phyloP scores from a whole-genome alignment of 1,139 yeast genomes.

The Pichia sp. region DNA sequence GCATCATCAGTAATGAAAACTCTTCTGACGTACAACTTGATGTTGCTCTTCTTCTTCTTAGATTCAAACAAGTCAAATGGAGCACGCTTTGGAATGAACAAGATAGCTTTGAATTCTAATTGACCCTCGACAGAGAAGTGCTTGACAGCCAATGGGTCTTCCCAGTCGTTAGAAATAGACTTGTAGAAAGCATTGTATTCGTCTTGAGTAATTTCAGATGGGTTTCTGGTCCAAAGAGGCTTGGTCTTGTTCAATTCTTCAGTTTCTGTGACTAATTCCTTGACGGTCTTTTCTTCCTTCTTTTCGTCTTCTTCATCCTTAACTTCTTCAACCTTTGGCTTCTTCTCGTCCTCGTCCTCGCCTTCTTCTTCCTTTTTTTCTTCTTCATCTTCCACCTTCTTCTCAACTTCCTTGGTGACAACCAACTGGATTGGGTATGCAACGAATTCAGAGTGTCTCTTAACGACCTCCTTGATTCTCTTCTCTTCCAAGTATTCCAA shows the following conservation, averaged over 20 bases:
- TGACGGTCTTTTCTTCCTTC: constrained; percentile 65
- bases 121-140: constrained; percentile 99
- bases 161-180: constrained; percentile 99
- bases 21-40: constrained; percentile 98
- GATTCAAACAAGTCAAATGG: constrained; percentile 97
- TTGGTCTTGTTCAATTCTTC: constrained; percentile 99
- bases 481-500: constrained; percentile 98
- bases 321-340: constrained; percentile 73
- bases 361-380: constrained; percentile 43
- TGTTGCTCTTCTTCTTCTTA: constrained; percentile 98
- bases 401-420: constrained; percentile 97
- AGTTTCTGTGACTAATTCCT: constrained; percentile 78
- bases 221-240: constrained; percentile 99
- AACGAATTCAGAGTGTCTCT: constrained; percentile 99
- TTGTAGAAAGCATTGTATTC: constrained; percentile 99
- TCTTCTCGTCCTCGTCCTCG: constrained; percentile 56
- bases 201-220: constrained; percentile 95
- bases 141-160: constrained; percentile 98
- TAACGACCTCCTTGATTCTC: constrained; percentile 98
- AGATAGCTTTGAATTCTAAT: constrained; percentile 97
- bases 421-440: constrained; percentile 98
- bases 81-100: constrained; percentile 98
- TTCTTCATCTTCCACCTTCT: constrained; percentile 63
- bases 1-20: constrained; percentile 99
- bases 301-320: constrained; percentile 60